Conservation (phyloP, 192 early-diverging fungal species). For the Backusella liffmaniae region DNA sequence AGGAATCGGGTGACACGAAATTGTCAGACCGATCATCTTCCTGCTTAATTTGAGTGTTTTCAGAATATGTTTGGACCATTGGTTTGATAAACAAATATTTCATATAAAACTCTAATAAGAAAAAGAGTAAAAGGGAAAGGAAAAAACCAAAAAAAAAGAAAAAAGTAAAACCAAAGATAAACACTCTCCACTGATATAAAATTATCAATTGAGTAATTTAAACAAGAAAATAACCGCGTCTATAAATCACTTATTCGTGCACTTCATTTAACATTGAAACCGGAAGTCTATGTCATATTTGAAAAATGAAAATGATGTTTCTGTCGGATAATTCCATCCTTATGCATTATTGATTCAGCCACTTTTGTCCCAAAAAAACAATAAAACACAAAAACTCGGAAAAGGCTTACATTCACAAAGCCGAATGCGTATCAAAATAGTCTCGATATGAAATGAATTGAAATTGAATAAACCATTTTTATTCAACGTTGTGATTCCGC, state of each 20-base stretch:
- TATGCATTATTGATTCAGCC: not conserved
- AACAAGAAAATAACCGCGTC: not conserved
- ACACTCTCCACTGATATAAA: not conserved
- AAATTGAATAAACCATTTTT: no score
- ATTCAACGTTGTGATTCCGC: no score
- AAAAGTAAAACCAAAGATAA: not conserved
- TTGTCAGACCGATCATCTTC: not conserved
- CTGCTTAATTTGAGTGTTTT: not conserved
- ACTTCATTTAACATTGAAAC: conserved; percentile 2
- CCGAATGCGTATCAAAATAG: no score
- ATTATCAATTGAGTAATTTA: not conserved
- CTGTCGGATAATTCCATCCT: not conserved
- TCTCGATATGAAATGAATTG: no score
- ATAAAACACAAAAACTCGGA: not conserved
- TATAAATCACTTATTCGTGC: not conserved
- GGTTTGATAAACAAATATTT: conserved; percentile 7
- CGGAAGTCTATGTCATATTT: not conserved
- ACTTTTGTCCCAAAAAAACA: not conserved
- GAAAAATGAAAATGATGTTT: not conserved
- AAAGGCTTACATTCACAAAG: not conserved
- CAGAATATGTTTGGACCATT: not conserved
- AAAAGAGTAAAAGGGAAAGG: not conserved
- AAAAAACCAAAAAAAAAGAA: not conserved
- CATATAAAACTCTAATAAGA: not conserved
- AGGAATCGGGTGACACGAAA: not conserved